Conservation (phyloP, 73 alveolate genomes). For the Uronychia setigera region DNA sequence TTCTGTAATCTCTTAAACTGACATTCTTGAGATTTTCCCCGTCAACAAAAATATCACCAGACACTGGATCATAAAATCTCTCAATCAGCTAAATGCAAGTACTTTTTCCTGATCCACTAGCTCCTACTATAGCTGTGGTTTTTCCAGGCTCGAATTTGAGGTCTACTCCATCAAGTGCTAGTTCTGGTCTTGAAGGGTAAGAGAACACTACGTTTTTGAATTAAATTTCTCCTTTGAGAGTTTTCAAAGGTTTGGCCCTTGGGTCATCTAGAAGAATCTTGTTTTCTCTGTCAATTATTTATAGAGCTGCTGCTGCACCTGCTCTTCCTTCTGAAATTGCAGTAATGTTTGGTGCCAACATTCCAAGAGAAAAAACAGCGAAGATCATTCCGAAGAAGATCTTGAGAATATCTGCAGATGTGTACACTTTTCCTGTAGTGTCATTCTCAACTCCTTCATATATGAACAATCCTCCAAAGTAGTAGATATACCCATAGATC, state of each 20-base stretch:
- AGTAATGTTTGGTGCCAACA: constrained; percentile 4
- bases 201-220: constrained; percentile 68
- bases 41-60: constrained; percentile 68
- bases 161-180: constrained; percentile 59
- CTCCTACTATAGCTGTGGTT: constrained; percentile 90
- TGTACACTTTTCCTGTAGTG: constrained; percentile 7
- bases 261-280: constrained; percentile 11
- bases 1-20: constrained; percentile 68
- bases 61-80: constrained; percentile 78
- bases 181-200: constrained; percentile 68
- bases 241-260: not conserved
- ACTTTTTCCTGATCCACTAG: constrained; percentile 91
- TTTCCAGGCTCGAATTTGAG: constrained; percentile 67
- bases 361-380: constrained; percentile 25
- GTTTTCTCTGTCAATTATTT: constrained; percentile 18
- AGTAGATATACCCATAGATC: constrained; percentile 12
- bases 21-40: constrained; percentile 69
- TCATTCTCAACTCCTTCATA: constrained; percentile 6
- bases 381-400: constrained; percentile 22
- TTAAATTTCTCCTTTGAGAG: constrained; percentile 70
- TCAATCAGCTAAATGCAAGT: constrained; percentile 73
- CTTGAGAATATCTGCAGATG: constrained; percentile 9
- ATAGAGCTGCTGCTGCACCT: not conserved
- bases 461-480: constrained; percentile 6
- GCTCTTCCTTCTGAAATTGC: constrained; percentile 18